Evolutionary conservation across 2,329 filamentous ascomycete genomes (phyloP), one percentile per base, ranked within the genome.

Genomic region (Pseudogymnoascus destructans): DNA sequence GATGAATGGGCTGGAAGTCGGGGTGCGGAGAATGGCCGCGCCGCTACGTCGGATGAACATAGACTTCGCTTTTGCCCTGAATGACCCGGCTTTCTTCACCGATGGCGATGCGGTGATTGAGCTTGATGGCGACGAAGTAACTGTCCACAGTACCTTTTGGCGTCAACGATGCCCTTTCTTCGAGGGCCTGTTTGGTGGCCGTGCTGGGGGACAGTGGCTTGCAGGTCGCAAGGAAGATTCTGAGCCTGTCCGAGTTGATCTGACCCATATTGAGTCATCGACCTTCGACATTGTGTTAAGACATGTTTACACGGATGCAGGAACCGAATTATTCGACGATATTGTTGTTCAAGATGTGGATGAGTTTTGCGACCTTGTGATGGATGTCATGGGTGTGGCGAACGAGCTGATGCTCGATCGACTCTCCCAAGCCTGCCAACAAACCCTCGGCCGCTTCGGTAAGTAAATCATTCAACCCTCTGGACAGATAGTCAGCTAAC

Each of bases 341-440:
- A 79, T 93, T 4, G 79, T 86, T 13, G 79, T 81, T 33, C 74
- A 80, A 13, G 84, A 85, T 61, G 72, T 95, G 5, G 90, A 96
- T 63, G 86, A 90, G 49, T 90, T 95, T 62, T 82, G 91, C 3
- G 90, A 97, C 65, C 75, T 93, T n/a, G 79, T 96, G 7, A 79
- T 97, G 73, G 90, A 95, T 65, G 87, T 97, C 46, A 85, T 97
- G 79, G 83, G 83, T 59, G 85, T 89, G 57, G 89, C 91, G 10
- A 93, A 98, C 68, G 92, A 98, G 70, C 74, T 98, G 59, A 96
- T 98, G 91, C 79, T 98, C 52, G 90, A 96, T 68, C 80, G 91
- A 5, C 74, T 98, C 4, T 89, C 89, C 4, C 88, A 95, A 69
- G 83, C 95, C 25, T 97, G 93, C 69, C 93, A 98, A 69, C 83